phyloP scores from a whole-genome alignment of 2,329 filamentous ascomycete genomes.

The Fusarium nelsonii region DNA sequence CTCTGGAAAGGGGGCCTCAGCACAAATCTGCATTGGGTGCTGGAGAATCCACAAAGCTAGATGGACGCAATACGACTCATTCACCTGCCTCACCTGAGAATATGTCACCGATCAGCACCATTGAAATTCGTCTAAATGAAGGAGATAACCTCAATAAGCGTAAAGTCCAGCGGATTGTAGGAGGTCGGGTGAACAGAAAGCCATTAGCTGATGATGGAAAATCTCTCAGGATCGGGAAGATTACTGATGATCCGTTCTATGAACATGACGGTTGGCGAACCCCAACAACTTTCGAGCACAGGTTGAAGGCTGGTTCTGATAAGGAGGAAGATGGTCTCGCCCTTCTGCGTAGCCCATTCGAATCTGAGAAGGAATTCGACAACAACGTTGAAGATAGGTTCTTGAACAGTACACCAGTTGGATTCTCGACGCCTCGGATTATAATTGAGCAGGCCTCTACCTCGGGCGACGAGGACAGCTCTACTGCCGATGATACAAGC shows the following conservation, averaged over 20 bases:
- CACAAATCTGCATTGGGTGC: background rate
- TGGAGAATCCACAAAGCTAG: conserved; percentile 1
- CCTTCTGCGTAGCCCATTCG: conserved; percentile 49
- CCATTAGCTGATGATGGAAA: conserved; percentile 49
- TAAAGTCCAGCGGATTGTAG: conserved; percentile 53
- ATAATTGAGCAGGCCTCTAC: conserved; percentile 36
- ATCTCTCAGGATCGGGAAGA: conserved; percentile 44
- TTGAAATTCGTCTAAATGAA: conserved; percentile 53
- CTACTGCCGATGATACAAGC: conserved; percentile 15
- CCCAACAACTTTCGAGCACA: conserved; percentile 43
- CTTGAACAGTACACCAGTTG: conserved; percentile 53
- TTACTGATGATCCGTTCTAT: conserved; percentile 51
- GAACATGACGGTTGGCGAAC: conserved; percentile 36
- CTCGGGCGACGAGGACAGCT: conserved; percentile 32
- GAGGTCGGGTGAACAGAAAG: conserved; percentile 49
- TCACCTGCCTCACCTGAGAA: conserved; percentile 13
- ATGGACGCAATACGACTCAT: conserved; percentile 17
- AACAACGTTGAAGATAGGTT: conserved; percentile 56
- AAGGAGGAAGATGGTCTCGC: conserved; percentile 12
- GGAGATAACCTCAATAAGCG: conserved; percentile 51
- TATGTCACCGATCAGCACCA: conserved; percentile 48
- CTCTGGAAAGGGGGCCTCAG: conserved; percentile 34
- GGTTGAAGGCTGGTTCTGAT: conserved; percentile 31
- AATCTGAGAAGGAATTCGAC: conserved; percentile 55
- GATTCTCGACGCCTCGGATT: conserved; percentile 56